Conservation (phyloP, 169 alveolate genomes). For the Plasmodium malariae region DNA sequence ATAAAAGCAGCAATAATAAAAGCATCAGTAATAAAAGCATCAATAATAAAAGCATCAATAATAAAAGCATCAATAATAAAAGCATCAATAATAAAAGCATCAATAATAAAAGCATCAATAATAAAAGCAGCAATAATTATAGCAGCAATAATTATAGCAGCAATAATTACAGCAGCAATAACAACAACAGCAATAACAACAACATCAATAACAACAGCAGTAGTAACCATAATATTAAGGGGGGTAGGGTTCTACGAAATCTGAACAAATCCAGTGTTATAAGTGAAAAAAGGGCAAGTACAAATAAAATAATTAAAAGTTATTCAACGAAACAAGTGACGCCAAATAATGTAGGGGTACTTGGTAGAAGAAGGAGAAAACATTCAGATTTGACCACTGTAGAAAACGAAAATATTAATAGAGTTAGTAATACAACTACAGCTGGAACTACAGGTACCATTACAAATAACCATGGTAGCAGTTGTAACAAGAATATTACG, state of each 20-base stretch:
- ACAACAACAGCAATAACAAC: neutral
- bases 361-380: constrained; percentile 37
- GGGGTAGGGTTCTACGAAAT: constrained; percentile 44
- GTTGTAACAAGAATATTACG: neutral
- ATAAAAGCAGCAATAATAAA: too few relatives aligned
- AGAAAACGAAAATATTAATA: constrained; percentile 14
- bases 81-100: too few relatives aligned
- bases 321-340: neutral
- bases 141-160: too few relatives aligned
- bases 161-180: too few relatives aligned
- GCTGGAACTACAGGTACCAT: neutral
- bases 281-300: constrained; percentile 11
- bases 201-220: too few relatives aligned
- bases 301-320: neutral
- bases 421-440: neutral
- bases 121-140: too few relatives aligned
- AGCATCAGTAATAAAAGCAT: too few relatives aligned
- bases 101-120: too few relatives aligned
- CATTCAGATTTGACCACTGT: neutral
- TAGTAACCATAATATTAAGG: too few relatives aligned
- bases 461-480: neutral
- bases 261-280: constrained; percentile 9
- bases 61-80: too few relatives aligned
- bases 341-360: constrained; percentile 1
- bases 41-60: too few relatives aligned